Evolutionary conservation across 1,284 basidiomycete species (phyloP).

Genomic region (Agroathelia rolfsii): DNA sequence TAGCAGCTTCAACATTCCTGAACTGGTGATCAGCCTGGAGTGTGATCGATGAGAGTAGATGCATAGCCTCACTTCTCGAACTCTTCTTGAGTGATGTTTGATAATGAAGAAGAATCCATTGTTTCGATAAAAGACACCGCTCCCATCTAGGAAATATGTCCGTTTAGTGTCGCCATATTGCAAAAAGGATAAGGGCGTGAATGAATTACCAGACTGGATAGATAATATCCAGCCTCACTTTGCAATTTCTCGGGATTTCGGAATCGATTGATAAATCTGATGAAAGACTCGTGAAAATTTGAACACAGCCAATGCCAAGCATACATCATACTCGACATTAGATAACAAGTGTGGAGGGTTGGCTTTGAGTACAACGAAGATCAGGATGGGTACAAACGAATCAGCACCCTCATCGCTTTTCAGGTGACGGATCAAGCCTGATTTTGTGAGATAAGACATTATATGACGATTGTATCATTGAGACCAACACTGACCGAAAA

Average conservation of each 20-base stretch:
- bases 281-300: conserved; percentile 2
- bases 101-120: conserved; percentile 91
- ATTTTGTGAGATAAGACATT: conserved; percentile 9
- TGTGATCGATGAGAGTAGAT: conserved; percentile 4
- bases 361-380: conserved; percentile 88
- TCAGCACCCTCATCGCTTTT: conserved; percentile 77
- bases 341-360: conserved; percentile 91
- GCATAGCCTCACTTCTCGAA: conserved; percentile 63
- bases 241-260: conserved; percentile 82
- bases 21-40: conserved; percentile 3
- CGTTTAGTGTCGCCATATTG: conserved; percentile 18
- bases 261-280: conserved; percentile 92
- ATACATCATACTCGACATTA: conserved; percentile 75
- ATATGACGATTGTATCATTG: conserved; percentile 10
- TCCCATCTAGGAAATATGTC: conserved; percentile 52
- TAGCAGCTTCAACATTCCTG: conserved; percentile 78
- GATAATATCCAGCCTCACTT: conserved; percentile 95
- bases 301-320: background rate
- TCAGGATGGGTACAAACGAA: conserved; percentile 90
- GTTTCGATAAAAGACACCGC: conserved; percentile 94
- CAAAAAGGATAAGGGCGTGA: background rate
- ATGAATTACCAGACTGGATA: conserved; percentile 72
- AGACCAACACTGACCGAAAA: conserved; percentile 67
- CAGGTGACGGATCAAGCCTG: conserved; percentile 85
- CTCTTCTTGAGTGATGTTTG: conserved; percentile 86